phyloP scores from a whole-genome alignment of 257 asterid genomes.

The Thymus mandschuricus region DNA sequence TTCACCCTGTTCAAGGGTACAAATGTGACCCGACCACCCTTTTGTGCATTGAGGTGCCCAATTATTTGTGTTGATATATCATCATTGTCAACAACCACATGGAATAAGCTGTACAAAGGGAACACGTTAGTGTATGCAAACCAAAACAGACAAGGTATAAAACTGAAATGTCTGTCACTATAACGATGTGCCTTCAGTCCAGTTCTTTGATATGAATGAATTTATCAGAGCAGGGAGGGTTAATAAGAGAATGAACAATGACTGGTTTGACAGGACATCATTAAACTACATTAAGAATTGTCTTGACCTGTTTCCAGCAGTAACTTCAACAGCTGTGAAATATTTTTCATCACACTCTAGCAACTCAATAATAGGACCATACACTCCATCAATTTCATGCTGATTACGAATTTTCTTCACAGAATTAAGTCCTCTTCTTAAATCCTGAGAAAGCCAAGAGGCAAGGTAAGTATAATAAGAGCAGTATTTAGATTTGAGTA shows the following conservation, averaged over 20 bases:
- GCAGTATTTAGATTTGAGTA: conserved; percentile 17
- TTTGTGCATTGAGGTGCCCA: no score
- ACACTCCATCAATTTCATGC: conserved; percentile 65
- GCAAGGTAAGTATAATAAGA: conserved; percentile 17
- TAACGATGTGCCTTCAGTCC: not conserved
- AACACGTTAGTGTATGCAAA: conserved; percentile 20
- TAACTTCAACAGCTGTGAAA: no score
- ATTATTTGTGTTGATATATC: no score
- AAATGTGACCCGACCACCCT: no score
- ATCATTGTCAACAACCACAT: no score
- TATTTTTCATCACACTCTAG: conserved; percentile 96
- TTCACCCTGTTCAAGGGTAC: conserved; percentile 95
- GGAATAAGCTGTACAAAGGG: conserved; percentile 42
- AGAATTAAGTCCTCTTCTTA: conserved; percentile 91
- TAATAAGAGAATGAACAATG: not conserved
- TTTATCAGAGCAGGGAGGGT: conserved; percentile 13
- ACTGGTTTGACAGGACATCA: no score
- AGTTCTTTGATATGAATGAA: conserved; percentile 14
- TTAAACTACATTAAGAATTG: no score
- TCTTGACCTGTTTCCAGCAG: no score
- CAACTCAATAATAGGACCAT: conserved; percentile 90
- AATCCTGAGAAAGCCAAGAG: conserved; percentile 61
- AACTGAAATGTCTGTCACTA: conserved; percentile 6
- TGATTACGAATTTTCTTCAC: conserved; percentile 69
- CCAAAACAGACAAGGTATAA: conserved; percentile 20